Evolutionary conservation across 2,329 filamentous ascomycete genomes (phyloP), one percentile per base, ranked within the genome.

Genomic region (Sodiomyces alkalinus): DNA sequence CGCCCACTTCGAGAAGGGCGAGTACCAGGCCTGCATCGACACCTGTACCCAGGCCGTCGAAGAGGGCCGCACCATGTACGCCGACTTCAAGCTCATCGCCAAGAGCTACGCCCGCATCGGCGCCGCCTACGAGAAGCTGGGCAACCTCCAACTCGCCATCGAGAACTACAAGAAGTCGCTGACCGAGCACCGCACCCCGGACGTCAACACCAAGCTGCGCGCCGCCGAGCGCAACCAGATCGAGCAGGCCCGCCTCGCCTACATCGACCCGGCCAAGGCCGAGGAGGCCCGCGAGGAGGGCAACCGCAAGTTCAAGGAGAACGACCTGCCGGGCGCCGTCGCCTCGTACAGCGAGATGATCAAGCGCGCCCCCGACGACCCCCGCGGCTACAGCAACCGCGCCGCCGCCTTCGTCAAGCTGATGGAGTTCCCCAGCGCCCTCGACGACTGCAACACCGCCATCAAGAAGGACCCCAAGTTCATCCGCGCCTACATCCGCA

Each of bases 61-160:
- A 41, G 80, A 96, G 53, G 90, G 90, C 31, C 82, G 90, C 33
- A 69, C 79, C 43, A 74, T 92, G 42, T 79, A 85, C 32, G 86
- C 90, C 38, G 90, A 98, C 59, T 98, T 96, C 67, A 98, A 98
- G 72, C 68, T 86, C 47, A 87, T 98, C 40, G 86, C 92, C 49
- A 96, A 94, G 74, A 81, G 87, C n/a, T 94, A 90, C 46, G 85
- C 86, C 21, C 83, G 90, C 42, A 92, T 98, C 41, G 90, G 90
- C 39, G 71, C 75, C n/a, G 75, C 87, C 0, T 85, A 96, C 51
- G 90, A 98, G 65, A 93, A 85, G 60, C 58, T 78, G 49, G 82
- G 80, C 40, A 79, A 96, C 43, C 60, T 90, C 8, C 53, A 68
- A 30, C 71, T 76, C 34, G 90, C 92, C 15, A 72, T 98, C 38